phyloP scores from a whole-genome alignment of 805 yeast species.

The Ogataea ganodermae region DNA sequence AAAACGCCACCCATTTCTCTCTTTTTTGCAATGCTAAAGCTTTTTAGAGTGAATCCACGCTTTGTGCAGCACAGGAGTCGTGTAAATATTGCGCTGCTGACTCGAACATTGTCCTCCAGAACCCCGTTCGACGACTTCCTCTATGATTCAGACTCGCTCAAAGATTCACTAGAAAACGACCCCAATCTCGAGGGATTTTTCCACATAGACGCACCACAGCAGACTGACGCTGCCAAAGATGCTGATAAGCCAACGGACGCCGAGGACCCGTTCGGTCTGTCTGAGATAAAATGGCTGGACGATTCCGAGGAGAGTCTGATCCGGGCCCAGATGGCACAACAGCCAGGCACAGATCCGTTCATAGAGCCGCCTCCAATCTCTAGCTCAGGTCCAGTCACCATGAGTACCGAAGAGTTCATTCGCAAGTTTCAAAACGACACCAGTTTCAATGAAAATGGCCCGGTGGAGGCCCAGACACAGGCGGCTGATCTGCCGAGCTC shows the following conservation, averaged over 20 bases:
- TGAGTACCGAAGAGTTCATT: slow-evolving; percentile 26
- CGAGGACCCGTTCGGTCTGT: slow-evolving; percentile 29
- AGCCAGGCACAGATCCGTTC: background rate
- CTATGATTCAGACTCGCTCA: slow-evolving; percentile 14
- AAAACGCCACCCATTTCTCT: too few relatives aligned
- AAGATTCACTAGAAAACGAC: slow-evolving; percentile 29
- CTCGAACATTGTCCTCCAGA: slow-evolving; percentile 3
- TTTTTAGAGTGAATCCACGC: background rate
- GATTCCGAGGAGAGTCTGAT: slow-evolving; percentile 4
- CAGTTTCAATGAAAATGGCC: slow-evolving; percentile 3
- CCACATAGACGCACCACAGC: slow-evolving; percentile 11
- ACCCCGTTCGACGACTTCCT: slow-evolving; percentile 24
- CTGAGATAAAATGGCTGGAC: slow-evolving; percentile 21
- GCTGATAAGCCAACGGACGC: background rate
- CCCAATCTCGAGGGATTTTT: slow-evolving; percentile 34
- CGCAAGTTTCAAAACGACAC: slow-evolving; percentile 14
- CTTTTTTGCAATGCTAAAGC: background rate
- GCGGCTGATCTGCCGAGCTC: background rate
- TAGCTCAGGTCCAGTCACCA: slow-evolving; percentile 22
- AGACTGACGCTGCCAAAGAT: background rate
- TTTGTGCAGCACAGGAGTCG: background rate
- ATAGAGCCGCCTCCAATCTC: background rate
- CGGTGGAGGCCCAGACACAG: background rate
- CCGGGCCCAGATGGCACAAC: slow-evolving; percentile 6
- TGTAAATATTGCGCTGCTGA: background rate